Percentiles rank a stretch among this genome's conserved stretches.
phyloP scores from a whole-genome alignment of 176 grass and related monocot species.

The Oryza meyeriana region DNA sequence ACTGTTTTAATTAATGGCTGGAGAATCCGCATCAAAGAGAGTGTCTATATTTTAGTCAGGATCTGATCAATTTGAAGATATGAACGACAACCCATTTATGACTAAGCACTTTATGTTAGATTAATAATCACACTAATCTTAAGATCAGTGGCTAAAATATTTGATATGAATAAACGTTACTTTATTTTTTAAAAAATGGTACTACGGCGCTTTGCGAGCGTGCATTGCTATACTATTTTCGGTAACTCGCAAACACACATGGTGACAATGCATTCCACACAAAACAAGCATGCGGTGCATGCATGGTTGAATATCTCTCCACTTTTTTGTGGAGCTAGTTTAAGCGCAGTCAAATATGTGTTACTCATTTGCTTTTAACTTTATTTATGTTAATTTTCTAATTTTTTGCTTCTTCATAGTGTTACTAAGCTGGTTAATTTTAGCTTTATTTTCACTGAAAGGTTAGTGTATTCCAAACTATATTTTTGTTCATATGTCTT shows the following conservation, averaged over 20 bases:
- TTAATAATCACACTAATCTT: constrained; percentile 12
- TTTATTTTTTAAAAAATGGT: not conserved
- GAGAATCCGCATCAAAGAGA: constrained; percentile 41
- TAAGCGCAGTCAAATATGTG: not conserved
- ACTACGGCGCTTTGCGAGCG: not conserved
- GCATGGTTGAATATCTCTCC: not conserved
- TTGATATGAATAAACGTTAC: not conserved
- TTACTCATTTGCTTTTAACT: not conserved
- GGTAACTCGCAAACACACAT: not conserved
- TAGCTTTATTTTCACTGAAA: not conserved
- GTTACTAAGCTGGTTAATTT: not conserved
- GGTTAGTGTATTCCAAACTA: no score
- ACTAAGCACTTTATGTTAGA: not conserved
- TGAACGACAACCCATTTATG: constrained; percentile 16
- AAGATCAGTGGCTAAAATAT: not conserved
- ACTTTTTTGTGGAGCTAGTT: not conserved
- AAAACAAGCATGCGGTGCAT: not conserved
- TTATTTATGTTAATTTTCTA: not conserved
- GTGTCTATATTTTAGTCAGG: constrained; percentile 22
- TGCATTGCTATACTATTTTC: not conserved
- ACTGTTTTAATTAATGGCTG: constrained; percentile 27
- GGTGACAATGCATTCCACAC: not conserved
- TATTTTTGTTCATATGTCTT: no score
- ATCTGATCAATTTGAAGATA: constrained; percentile 35
- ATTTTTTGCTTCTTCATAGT: not conserved